Evolutionary conservation across 2,329 filamentous ascomycete genomes (phyloP).

Genomic region (Talaromyces sp.): DNA sequence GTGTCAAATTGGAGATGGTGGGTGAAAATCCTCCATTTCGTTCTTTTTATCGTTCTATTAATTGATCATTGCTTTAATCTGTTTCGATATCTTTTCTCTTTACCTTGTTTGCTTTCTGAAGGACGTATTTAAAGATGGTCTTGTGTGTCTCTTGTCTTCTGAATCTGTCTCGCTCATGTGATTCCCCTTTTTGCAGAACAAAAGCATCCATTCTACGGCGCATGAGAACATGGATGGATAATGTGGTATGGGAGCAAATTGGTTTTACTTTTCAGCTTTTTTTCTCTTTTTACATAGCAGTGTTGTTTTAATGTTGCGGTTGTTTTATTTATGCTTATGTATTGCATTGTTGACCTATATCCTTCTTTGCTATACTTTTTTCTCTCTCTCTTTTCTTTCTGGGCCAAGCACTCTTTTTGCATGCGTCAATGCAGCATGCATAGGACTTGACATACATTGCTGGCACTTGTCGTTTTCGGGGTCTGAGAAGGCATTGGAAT

Average conservation of each 20-base stretch:
- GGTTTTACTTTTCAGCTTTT: slow-evolving; percentile 13
- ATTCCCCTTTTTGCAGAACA: slow-evolving; percentile 21
- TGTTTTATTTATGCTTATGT: slow-evolving; percentile 4
- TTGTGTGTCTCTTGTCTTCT: slow-evolving; percentile 14
- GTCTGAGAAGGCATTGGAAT: slow-evolving; percentile 15
- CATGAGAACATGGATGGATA: slow-evolving; percentile 25
- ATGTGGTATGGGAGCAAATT: slow-evolving; percentile 23
- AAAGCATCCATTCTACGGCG: slow-evolving; percentile 23
- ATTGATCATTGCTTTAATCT: slow-evolving; percentile 9
- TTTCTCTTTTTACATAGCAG: slow-evolving; percentile 4
- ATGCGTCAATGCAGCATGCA: not conserved
- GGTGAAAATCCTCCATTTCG: not conserved
- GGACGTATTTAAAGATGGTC: slow-evolving; percentile 12
- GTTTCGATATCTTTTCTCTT: slow-evolving; percentile 14
- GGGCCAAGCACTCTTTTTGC: not conserved
- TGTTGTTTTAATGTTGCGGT: slow-evolving; percentile 8
- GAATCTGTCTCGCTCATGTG: slow-evolving; percentile 16
- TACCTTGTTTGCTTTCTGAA: slow-evolving; percentile 12
- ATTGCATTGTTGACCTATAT: not conserved
- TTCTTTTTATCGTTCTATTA: slow-evolving; percentile 1
- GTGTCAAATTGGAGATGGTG: slow-evolving; percentile 4
- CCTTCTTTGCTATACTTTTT: slow-evolving; percentile 3
- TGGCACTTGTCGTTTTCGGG: slow-evolving; percentile 14
- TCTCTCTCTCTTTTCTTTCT: slow-evolving; percentile 8
- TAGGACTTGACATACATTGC: slow-evolving; percentile 11